Base-by-base conservation (phyloP, 441 rosid species). In the Syzygium malaccense region DNA sequence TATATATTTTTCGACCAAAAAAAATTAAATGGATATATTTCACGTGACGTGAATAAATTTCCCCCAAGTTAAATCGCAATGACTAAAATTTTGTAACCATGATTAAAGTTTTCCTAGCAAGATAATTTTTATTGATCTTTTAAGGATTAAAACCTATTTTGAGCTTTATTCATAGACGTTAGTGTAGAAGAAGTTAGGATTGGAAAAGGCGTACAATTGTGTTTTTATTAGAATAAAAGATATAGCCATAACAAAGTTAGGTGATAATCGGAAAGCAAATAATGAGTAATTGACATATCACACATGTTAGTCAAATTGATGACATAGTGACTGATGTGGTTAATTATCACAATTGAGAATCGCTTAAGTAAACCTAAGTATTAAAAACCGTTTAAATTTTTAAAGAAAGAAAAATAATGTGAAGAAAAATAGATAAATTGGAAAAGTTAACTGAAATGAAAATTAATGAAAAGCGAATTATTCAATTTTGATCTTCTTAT, bases 221-320 rank as follows among this genome's bases (percentile, higher is more conserved):
- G 3, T n/a, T 30, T n/a, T 7, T 28, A 60, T 0, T 3, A 28
- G 18, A 13, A 28, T 28, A 60, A 60, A 30, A 62, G 71, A 10
- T n/a, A n/a, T 30, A 0, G 19, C 9, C 75, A 30, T 8, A 66
- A 0, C 12, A 64, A 30, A 64, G 11, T 64, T 8, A 64, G 41
- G 20, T 30, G 75, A 64, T 64, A 17, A 64, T 15, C 0, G 23
- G 41, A 30, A 64, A 3, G 9, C 20, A 55, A 28, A 62, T 53
- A n/a, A 14, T n/a, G 68, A n/a, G 68, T n/a, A 62, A 62, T 62
- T n/a, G 33, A n/a, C 68, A 62, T 14, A 4, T 62, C 41, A 19
- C 41, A 64, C 32, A 30, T 15, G 23, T 4, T 30, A 30, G 23
- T 64, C 37, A 30, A 64, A 30, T 64, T 30, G 37, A 64, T 7